Percentiles rank a stretch among this genome's conserved stretches.
Conservation (phyloP, 371 early-diverging fungal species). For the Syncephalastrum racemosum region DNA sequence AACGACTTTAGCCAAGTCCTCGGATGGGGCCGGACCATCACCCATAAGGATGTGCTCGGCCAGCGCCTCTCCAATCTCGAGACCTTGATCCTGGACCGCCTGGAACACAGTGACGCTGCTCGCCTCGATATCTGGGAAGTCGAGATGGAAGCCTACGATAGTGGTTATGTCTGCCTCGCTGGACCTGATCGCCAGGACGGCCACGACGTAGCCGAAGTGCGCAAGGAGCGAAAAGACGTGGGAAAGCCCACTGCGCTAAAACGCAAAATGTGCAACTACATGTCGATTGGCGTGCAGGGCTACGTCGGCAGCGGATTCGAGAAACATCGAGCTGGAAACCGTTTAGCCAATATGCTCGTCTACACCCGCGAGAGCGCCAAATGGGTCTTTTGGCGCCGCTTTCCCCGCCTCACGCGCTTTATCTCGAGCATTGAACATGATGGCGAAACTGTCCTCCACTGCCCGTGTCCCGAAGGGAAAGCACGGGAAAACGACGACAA, state of each 20-base stretch:
- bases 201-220: conserved; percentile 19
- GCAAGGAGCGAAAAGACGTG: not conserved
- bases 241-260: not conserved
- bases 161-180: conserved; percentile 37
- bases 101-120: conserved; percentile 53
- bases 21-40: conserved; percentile 62
- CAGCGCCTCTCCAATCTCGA: conserved; percentile 43
- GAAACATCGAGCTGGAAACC: conserved; percentile 54
- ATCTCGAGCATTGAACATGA: conserved; percentile 40
- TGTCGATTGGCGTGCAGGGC: conserved; percentile 66
- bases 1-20: conserved; percentile 66
- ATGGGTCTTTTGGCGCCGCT: conserved; percentile 56
- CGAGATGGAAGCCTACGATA: conserved; percentile 33
- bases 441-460: conserved; percentile 21
- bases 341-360: conserved; percentile 51
- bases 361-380: conserved; percentile 57
- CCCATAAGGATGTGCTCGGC: conserved; percentile 46
- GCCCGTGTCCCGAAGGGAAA: not conserved
- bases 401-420: conserved; percentile 53
- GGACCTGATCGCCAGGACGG: conserved; percentile 19
- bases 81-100: conserved; percentile 41
- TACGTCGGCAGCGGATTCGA: conserved; percentile 66
- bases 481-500: not conserved
- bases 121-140: conserved; percentile 65
- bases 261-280: conserved; percentile 59